Conservation (phyloP, 306 rosid genomes). For the Prosopis cineraria region DNA sequence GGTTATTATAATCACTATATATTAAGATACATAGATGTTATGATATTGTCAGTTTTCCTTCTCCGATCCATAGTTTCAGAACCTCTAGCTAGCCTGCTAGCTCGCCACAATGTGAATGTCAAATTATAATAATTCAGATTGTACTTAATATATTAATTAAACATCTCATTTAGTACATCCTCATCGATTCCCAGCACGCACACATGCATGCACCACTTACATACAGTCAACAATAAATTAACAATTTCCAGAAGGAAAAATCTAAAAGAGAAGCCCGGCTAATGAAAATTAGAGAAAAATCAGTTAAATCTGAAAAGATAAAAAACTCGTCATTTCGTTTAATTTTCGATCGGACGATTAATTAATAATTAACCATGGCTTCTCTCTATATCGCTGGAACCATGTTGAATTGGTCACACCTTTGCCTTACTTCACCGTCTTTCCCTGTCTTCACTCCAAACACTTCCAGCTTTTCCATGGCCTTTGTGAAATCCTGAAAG, state of each 20-base stretch:
- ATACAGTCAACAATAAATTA: too few relatives aligned
- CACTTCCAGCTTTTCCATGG: constrained; percentile 49
- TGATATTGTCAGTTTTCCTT: neutral
- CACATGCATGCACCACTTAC: neutral
- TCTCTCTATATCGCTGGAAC: constrained; percentile 6
- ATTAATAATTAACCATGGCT: neutral
- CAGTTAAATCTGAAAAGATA: neutral
- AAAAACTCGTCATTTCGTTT: neutral
- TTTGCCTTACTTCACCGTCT: constrained; percentile 38
- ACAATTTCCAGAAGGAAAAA: too few relatives aligned
- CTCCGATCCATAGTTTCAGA: neutral
- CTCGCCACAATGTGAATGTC: too few relatives aligned
- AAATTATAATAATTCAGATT: too few relatives aligned
- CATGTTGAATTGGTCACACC: constrained; percentile 53
- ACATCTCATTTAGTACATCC: too few relatives aligned
- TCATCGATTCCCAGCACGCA: too few relatives aligned
- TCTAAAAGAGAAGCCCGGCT: too few relatives aligned
- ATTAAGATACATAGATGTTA: too few relatives aligned
- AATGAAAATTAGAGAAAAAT: neutral
- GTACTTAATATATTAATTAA: too few relatives aligned
- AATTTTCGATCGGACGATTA: neutral
- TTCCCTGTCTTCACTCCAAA: constrained; percentile 43
- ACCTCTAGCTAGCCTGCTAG: too few relatives aligned
- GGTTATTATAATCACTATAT: too few relatives aligned
- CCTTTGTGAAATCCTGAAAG: constrained; percentile 45